phyloP scores from a whole-genome alignment of 1,284 basidiomycete genomes.

The Albatrellus sp. region DNA sequence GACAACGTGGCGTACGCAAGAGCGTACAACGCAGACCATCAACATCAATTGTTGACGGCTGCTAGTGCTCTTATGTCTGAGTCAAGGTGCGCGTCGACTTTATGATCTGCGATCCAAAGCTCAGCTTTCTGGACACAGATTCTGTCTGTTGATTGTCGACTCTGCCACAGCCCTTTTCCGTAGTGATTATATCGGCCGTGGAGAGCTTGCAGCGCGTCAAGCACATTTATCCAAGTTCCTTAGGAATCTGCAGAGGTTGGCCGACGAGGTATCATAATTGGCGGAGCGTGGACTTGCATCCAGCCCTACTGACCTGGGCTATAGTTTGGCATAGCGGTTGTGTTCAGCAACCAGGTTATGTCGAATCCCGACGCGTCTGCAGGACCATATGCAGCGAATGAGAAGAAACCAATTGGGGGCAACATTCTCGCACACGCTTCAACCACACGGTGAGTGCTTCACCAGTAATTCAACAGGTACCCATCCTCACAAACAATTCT shows the following conservation, averaged over 20 bases:
- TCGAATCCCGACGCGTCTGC: slow-evolving; percentile 93
- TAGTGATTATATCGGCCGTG: slow-evolving; percentile 92
- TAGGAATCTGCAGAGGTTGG: slow-evolving; percentile 83
- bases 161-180: slow-evolving; percentile 95
- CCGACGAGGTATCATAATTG: slow-evolving; percentile 69
- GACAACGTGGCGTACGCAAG: slow-evolving; percentile 98
- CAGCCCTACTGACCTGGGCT: slow-evolving; percentile 9
- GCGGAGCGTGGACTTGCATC: not conserved
- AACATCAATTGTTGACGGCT: slow-evolving; percentile 80
- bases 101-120: slow-evolving; percentile 1
- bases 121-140: slow-evolving; percentile 36
- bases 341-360: slow-evolving; percentile 98
- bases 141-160: slow-evolving; percentile 93
- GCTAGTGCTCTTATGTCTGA: slow-evolving; percentile 97
- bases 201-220: slow-evolving; percentile 91
- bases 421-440: slow-evolving; percentile 97
- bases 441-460: slow-evolving; percentile 61
- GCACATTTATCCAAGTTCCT: slow-evolving; percentile 97
- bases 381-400: slow-evolving; percentile 77
- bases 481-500: not conserved
- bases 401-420: slow-evolving; percentile 97
- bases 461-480: not conserved
- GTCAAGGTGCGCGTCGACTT: slow-evolving; percentile 53
- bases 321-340: slow-evolving; percentile 94
- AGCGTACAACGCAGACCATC: slow-evolving; percentile 98